A percentile compares a stretch with the other conserved stretches of the same genome.
Conservation (phyloP, 2,329 filamentous ascomycete species). For the Aspergillus fumigatus region DNA sequence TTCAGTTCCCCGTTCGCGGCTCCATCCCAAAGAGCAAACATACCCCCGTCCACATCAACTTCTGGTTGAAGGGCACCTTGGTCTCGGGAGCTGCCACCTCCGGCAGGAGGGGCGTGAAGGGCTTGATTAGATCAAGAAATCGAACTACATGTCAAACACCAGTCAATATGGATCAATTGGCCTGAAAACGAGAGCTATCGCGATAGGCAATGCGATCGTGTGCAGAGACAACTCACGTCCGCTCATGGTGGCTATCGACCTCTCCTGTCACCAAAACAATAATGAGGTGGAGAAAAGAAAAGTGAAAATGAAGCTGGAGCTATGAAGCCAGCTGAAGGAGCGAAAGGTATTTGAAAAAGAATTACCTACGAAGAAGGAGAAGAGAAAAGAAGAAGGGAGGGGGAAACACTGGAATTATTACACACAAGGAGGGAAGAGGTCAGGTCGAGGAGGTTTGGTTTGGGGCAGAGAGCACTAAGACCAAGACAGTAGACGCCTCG, state of each 20-base stretch:
- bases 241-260: constrained; percentile 51
- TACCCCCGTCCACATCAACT: constrained; percentile 87
- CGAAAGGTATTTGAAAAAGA: constrained; percentile 20
- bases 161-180: constrained; percentile 27
- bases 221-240: constrained; percentile 48
- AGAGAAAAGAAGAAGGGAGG: constrained; percentile 16
- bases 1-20: constrained; percentile 6
- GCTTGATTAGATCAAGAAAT: constrained; percentile 99
- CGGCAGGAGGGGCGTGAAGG: constrained; percentile 98
- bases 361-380: constrained; percentile 20
- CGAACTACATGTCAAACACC: constrained; percentile 60
- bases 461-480: constrained; percentile 18
- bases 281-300: constrained; percentile 15
- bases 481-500: constrained; percentile 21
- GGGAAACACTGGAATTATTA: constrained; percentile 14
- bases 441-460: constrained; percentile 18
- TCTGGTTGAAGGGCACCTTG: constrained; percentile 98
- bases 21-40: constrained; percentile 21
- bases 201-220: constrained; percentile 23
- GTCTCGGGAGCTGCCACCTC: constrained; percentile 98
- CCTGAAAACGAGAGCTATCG: constrained; percentile 13
- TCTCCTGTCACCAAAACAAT: constrained; percentile 27
- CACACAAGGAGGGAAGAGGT: constrained; percentile 11
- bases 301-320: constrained; percentile 27
- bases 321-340: constrained; percentile 33